Evolutionary conservation across 2,329 filamentous ascomycete genomes (phyloP).

Genomic region (Xylaria sp.): DNA sequence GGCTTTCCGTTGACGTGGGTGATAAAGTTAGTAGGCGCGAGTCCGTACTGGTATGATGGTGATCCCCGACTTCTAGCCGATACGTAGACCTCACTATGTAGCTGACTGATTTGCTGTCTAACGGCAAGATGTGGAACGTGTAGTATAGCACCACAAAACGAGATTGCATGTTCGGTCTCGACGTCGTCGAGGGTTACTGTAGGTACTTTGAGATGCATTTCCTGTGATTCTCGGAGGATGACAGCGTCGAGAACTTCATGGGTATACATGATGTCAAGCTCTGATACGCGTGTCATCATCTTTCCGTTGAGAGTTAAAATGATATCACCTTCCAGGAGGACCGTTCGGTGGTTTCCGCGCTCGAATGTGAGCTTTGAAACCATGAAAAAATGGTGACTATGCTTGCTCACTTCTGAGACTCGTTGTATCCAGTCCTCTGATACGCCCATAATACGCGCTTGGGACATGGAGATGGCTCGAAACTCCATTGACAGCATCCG

Average conservation of each 20-base stretch:
- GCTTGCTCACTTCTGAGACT: conserved; percentile 87
- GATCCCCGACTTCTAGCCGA: conserved; percentile 86
- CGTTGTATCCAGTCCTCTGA: conserved; percentile 95
- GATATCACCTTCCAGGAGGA: conserved; percentile 89
- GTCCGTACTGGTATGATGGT: conserved; percentile 87
- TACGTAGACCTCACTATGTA: conserved; percentile 97
- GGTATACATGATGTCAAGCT: conserved; percentile 97
- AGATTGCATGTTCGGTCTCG: conserved; percentile 90
- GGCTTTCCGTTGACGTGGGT: conserved; percentile 92
- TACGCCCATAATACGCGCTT: conserved; percentile 96
- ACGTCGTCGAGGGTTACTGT: conserved; percentile 91
- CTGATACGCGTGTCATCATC: conserved; percentile 90
- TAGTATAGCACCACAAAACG: conserved; percentile 93
- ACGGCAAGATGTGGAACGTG: conserved; percentile 97
- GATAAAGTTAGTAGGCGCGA: conserved; percentile 97
- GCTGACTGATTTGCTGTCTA: conserved; percentile 94
- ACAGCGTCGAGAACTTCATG: conserved; percentile 84
- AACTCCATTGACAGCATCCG: conserved; percentile 95
- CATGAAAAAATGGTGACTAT: conserved; percentile 98
- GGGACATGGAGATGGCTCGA: conserved; percentile 94
- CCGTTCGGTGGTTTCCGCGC: conserved; percentile 60
- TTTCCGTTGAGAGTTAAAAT: conserved; percentile 90
- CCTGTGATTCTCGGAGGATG: conserved; percentile 85
- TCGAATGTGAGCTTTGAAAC: conserved; percentile 87
- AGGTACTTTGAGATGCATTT: conserved; percentile 79